Evolutionary conservation across 2,329 filamentous ascomycete species (phyloP), one percentile per base, ranked within the genome.

Genomic region (Myriosclerotinia curreyana): DNA sequence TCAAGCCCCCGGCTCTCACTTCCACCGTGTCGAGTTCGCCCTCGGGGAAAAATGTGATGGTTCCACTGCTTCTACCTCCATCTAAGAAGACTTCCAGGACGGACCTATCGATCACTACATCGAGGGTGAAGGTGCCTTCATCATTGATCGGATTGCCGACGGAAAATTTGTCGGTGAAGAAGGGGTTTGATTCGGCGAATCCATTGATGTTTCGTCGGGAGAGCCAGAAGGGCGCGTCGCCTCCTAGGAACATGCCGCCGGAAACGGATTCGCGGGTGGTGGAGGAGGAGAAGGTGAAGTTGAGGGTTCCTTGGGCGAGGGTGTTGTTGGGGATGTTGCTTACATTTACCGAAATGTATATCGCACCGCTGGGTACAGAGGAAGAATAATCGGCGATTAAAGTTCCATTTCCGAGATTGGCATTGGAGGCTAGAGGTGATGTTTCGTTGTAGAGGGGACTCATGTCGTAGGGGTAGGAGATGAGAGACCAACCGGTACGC

Each of bases 51-150:
- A 84, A 84, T 0, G 78, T 76, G 53, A 79, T 76, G 2, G 82
- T 85, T 0, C 74, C 83, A 40, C 76, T 77, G 58, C 79, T 77
- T 61, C 80, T 75, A 0, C 82, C 83, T 1, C 78, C 78, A 64
- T 83, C 80, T 36, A 85, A 64, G 67, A 84, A 85, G 3, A 85
- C 74, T 70, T 86, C 83, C 9, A 84, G 74, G 34, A 86, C 80
- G 15, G 77, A 80, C 6, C 82, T 75, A 69, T 86, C 84, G 5
- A 85, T 75, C 3, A 86, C 76, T 0, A 79, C 80, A 58, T 79
- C 78, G 42, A 86, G 65, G 22, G 60, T 66, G 38, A 72, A 72
- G 1, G 66, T 69, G 5, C 71, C 71, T n/a, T 68, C 64, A 0
- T 64, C 20, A 25, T 71, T 69, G 4, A 69, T 64, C 3, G 67